Evolutionary conservation across 2,329 filamentous ascomycete genomes (phyloP).

Genomic region (Dendryphion nanum): DNA sequence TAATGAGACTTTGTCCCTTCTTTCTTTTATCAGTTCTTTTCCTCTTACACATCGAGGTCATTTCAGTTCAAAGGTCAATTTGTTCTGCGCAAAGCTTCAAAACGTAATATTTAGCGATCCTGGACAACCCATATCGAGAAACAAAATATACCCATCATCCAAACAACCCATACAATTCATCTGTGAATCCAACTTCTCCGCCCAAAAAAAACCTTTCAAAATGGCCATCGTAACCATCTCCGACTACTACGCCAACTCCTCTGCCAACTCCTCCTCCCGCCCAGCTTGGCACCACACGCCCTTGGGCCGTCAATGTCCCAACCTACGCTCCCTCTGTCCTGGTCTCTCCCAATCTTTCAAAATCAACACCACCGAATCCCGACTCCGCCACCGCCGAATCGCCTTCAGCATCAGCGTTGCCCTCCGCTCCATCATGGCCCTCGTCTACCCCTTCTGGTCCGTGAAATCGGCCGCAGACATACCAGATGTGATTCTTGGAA

Average conservation of each 20-base stretch:
- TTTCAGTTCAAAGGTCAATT: too few relatives aligned
- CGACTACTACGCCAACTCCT: too few relatives aligned
- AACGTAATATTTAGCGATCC: too few relatives aligned
- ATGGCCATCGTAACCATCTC: constrained; percentile 14
- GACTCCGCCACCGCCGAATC: constrained; percentile 8
- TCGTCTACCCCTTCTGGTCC: constrained; percentile 1
- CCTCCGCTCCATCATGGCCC: constrained; percentile 6
- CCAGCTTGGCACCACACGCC: neutral
- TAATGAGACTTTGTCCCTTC: too few relatives aligned
- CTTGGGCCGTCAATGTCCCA: constrained; percentile 9
- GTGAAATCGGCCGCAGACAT: neutral
- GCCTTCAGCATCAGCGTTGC: constrained; percentile 10
- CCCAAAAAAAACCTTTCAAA: constrained; percentile 3
- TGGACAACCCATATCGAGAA: too few relatives aligned
- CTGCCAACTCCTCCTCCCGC: neutral
- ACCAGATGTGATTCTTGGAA: constrained; percentile 3
- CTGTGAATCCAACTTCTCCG: too few relatives aligned
- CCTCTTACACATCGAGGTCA: too few relatives aligned
- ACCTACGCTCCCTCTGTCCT: constrained; percentile 10
- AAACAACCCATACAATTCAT: too few relatives aligned
- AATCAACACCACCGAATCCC: constrained; percentile 2
- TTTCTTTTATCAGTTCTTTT: too few relatives aligned
- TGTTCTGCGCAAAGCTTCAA: too few relatives aligned
- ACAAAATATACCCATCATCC: too few relatives aligned
- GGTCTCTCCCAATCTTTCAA: constrained; percentile 10